A percentile compares a stretch with the other conserved stretches of the same genome.
These are phyloP conservation scores for Sonneratia caseolaris DNA, from an alignment of 345 rosid genomes.

Conservation along the genomic window DNA sequence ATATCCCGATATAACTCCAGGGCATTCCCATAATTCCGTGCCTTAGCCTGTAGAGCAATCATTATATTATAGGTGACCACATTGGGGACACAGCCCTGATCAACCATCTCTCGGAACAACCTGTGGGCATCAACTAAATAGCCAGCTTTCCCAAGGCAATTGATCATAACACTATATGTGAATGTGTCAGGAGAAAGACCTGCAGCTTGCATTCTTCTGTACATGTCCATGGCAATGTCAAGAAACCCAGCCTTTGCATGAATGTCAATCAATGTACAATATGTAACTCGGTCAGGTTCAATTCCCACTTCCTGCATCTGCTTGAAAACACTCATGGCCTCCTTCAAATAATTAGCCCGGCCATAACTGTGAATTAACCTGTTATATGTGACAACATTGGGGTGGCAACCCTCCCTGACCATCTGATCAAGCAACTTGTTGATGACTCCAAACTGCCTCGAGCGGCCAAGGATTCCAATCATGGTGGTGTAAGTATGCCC, in stretches of 20 bases:
- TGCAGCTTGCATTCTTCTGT: slow-evolving; percentile 64
- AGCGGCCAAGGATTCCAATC: slow-evolving; percentile 90
- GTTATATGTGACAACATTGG: slow-evolving; percentile 83
- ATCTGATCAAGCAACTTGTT: slow-evolving; percentile 69
- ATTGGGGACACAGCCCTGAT: slow-evolving; percentile 77
- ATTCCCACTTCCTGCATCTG: slow-evolving; percentile 71
- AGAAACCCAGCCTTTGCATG: slow-evolving; percentile 95
- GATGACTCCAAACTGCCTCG: slow-evolving; percentile 60
- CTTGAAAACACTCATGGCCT: slow-evolving; percentile 62
- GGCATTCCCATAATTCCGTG: slow-evolving; percentile 72
- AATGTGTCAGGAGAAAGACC: slow-evolving; percentile 91
- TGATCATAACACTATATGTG: slow-evolving; percentile 85
- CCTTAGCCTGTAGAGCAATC: slow-evolving; percentile 89
- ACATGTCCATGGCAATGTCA: slow-evolving; percentile 80
- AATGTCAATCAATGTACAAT: slow-evolving; percentile 81
- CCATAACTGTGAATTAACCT: slow-evolving; percentile 92
- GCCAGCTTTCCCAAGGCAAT: slow-evolving; percentile 96
- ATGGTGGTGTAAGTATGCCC: slow-evolving; percentile 90
- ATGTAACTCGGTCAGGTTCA: slow-evolving; percentile 86
- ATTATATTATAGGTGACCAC: slow-evolving; percentile 77
- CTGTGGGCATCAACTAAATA: slow-evolving; percentile 66
- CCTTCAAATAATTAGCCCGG: slow-evolving; percentile 73
- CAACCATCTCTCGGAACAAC: slow-evolving; percentile 78
- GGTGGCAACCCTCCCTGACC: slow-evolving; percentile 71
- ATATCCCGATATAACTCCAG: slow-evolving; percentile 67